Evolutionary conservation across 305 asterid species (phyloP), one percentile per base, ranked within the genome.

Genomic region (Solanum aculeatissimum): DNA sequence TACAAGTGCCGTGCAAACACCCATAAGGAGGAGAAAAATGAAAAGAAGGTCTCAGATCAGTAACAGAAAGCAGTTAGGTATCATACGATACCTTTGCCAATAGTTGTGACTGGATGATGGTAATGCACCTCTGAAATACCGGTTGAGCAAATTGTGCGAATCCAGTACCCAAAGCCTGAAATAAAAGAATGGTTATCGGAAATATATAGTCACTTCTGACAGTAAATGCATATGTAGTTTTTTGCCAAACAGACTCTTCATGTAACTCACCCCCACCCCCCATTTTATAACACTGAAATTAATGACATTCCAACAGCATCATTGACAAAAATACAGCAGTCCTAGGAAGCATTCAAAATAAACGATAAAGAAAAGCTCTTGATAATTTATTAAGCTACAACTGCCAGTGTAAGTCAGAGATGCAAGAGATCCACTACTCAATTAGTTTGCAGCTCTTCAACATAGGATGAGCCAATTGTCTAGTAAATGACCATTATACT

Each of bases 111-210:
- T 97, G 98, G 86, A 97, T 92, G 91, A 94, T 91, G 91, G 91
- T 90, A 83, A 94, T 92, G 91, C 99, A 97, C 93, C 99, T 92
- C 98, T 92, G 97, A 81, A 91, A 95, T 83, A 95, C 99, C 51
- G 99, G 98, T 69, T 88, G 98, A 82, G 98, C 98, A 88, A 95
- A 97, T 87, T 93, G 98, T n/a, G 95, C 89, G 89, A 97, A 97
- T 78, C 98, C 99, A 13, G 93, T 51, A 60, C 98, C 98, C 88
- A 97, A 85, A 74, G 99, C 99, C 99, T 97, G 95, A 66, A 93
- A 89, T 81, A 85, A 85, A 71, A 85, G 60, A 86, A 18, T 27
- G 82, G 82, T 18, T 77, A 77, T 29, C n/a, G 4, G 53, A 42
- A 51, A 77, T 29, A 51, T 77, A 51, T 27, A 51, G 62, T 74